Conservation (phyloP, 2,329 filamentous ascomycete genomes). For the Cytospora mali region DNA sequence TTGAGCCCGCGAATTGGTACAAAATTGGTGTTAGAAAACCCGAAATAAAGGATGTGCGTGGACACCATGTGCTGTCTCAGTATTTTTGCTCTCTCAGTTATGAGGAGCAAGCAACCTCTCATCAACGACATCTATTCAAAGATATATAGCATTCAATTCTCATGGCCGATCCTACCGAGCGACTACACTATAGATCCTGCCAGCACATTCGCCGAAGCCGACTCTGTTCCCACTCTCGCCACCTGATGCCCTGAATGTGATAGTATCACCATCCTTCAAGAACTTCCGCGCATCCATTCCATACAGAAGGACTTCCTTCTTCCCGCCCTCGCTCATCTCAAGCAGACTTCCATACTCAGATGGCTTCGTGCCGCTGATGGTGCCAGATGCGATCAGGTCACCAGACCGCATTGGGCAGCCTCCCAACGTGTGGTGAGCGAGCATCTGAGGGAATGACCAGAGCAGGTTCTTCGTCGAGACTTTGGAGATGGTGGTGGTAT, state of each 20-base stretch:
- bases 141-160: neutral
- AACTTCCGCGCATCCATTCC: constrained; percentile 47
- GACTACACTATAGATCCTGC: constrained; percentile 35
- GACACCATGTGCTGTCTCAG: no score
- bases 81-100: no score
- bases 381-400: constrained; percentile 77
- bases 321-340: constrained; percentile 50
- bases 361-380: constrained; percentile 58
- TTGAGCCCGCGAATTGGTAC: no score
- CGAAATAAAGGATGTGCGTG: no score
- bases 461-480: constrained; percentile 69
- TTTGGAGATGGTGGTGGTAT: constrained; percentile 59
- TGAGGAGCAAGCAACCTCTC: no score
- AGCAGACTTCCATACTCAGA: constrained; percentile 47
- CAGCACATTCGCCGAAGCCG: constrained; percentile 49
- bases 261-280: constrained; percentile 49
- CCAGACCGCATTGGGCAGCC: constrained; percentile 75
- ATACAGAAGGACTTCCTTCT: constrained; percentile 44
- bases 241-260: constrained; percentile 44
- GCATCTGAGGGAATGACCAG: constrained; percentile 84
- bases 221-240: constrained; percentile 41
- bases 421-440: constrained; percentile 76
- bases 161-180: neutral
- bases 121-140: no score
- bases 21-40: no score